phyloP scores from a whole-genome alignment of 257 asterid genomes.

The Salvia rosmarinus region DNA sequence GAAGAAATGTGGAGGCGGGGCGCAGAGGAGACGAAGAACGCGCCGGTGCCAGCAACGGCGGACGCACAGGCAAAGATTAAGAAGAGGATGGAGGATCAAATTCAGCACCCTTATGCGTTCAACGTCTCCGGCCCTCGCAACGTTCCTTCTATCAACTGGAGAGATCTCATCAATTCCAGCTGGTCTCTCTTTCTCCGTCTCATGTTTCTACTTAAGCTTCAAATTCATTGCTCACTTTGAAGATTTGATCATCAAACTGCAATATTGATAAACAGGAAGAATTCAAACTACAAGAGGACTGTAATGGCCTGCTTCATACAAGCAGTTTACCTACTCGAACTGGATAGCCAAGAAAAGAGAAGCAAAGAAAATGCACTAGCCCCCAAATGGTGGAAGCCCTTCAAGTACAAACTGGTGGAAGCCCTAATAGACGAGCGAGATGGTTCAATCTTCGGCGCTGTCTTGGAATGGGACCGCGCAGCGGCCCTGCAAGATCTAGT shows the following conservation, averaged over 20 bases:
- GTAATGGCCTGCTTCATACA: constrained; percentile 91
- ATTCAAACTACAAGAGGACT: constrained; percentile 70
- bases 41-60: not conserved
- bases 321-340: constrained; percentile 87
- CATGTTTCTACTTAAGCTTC: no score
- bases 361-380: constrained; percentile 68
- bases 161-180: constrained; percentile 57
- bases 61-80: constrained; percentile 28
- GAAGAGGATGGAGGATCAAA: constrained; percentile 7
- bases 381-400: constrained; percentile 97
- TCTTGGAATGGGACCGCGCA: constrained; percentile 87
- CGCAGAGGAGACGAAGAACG: constrained; percentile 31
- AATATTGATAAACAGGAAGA: constrained; percentile 61
- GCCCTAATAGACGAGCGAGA: constrained; percentile 76
- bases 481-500: constrained; percentile 76
- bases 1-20: constrained; percentile 34
- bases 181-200: constrained; percentile 37
- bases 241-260: no score
- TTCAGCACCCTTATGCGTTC: constrained; percentile 59
- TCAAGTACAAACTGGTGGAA: constrained; percentile 78
- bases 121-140: constrained; percentile 70
- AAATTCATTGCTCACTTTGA: no score
- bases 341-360: constrained; percentile 84
- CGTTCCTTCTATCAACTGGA: constrained; percentile 60
- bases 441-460: constrained; percentile 89